phyloP scores from a whole-genome alignment of 1,284 basidiomycete species.

The Austroboletus novae-zelandiae region DNA sequence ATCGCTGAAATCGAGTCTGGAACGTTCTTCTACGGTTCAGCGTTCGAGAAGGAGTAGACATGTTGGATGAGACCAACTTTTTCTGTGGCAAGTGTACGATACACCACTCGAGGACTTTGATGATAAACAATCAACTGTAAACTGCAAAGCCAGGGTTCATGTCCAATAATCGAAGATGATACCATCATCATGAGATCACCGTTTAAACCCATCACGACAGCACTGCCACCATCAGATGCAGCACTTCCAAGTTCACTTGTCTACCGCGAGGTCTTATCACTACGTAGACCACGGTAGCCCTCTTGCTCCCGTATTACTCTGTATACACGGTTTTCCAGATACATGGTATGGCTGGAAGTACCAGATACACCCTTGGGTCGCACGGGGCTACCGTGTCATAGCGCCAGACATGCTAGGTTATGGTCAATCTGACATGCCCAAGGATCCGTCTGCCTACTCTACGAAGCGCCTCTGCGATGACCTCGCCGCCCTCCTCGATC shows the following conservation, averaged over 20 bases:
- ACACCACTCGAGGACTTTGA: no score
- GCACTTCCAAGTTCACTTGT: constrained; percentile 47
- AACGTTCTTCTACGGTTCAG: constrained; percentile 56
- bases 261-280: constrained; percentile 61
- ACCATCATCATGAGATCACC: no score
- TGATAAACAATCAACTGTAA: no score
- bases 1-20: constrained; percentile 54
- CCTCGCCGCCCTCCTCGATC: constrained; percentile 60
- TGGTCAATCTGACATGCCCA: constrained; percentile 64
- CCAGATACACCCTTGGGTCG: constrained; percentile 66
- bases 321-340: constrained; percentile 74
- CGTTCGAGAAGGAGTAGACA: constrained; percentile 57
- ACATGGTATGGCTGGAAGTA: constrained; percentile 71
- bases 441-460: constrained; percentile 52
- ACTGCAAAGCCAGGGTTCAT: no score
- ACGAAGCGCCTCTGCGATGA: constrained; percentile 58
- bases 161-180: no score
- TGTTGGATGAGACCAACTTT: constrained; percentile 24
- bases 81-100: no score
- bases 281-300: constrained; percentile 62
- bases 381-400: constrained; percentile 61
- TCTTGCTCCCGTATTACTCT: constrained; percentile 54
- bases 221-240: not conserved
- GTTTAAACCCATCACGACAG: no score
- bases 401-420: constrained; percentile 74